Evolutionary conservation across 139 green algal genomes (phyloP).

Genomic region (Eudorina sp.): DNA sequence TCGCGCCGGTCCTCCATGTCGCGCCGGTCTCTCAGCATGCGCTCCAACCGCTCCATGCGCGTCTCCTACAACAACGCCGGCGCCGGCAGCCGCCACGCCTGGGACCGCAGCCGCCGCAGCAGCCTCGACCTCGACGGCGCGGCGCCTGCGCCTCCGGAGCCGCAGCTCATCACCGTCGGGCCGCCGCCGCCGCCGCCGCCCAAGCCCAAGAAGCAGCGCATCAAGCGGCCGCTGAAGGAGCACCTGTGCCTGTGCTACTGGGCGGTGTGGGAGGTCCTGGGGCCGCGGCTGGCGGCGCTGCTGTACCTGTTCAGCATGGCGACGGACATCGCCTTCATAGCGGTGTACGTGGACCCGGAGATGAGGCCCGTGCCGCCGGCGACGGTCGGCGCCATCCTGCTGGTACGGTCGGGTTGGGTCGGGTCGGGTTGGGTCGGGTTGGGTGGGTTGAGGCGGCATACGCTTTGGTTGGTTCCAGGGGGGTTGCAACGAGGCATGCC

Average conservation of each 20-base stretch:
- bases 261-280: conserved; percentile 13
- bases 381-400: conserved; percentile 31
- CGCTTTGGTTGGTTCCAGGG: neutral
- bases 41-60: neutral
- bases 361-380: neutral
- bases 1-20: neutral
- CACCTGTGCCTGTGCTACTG: neutral
- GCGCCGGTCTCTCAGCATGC: neutral
- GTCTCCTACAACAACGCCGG: neutral
- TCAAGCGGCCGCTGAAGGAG: neutral
- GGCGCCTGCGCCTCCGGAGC: conserved; percentile 25
- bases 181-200: conserved; percentile 35
- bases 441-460: neutral
- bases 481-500: neutral
- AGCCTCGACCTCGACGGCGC: neutral
- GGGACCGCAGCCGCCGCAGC: conserved; percentile 41
- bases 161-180: conserved; percentile 37
- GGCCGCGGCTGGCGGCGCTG: neutral
- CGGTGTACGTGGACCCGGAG: neutral
- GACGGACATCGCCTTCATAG: conserved; percentile 31
- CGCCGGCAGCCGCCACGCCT: conserved; percentile 10
- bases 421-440: neutral
- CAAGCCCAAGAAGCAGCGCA: neutral
- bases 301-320: conserved; percentile 33
- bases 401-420: neutral